Conservation (phyloP, 2,329 filamentous ascomycete genomes). For the Elsinoe arachidis region DNA sequence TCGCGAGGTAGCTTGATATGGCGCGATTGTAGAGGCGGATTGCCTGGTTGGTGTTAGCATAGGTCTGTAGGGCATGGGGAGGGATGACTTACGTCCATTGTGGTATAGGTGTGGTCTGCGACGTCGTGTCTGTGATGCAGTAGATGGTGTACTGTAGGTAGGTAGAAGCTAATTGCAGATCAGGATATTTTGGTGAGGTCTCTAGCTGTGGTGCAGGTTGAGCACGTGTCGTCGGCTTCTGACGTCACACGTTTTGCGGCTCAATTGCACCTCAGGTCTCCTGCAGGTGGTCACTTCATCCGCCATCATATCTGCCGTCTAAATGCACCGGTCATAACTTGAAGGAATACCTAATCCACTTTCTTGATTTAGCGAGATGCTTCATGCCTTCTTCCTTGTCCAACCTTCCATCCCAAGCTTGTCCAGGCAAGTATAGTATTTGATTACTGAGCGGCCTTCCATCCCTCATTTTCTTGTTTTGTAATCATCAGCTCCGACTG, state of each 20-base stretch:
- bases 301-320: background rate
- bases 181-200: background rate
- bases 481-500: background rate
- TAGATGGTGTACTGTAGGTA: too few species aligned
- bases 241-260: background rate
- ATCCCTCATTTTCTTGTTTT: slow-evolving; percentile 3
- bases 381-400: too few species aligned
- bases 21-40: slow-evolving; percentile 37
- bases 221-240: background rate
- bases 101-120: too few species aligned
- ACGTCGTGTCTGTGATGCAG: too few species aligned
- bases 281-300: background rate
- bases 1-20: slow-evolving; percentile 32
- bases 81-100: background rate
- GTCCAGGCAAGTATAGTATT: background rate
- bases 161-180: background rate
- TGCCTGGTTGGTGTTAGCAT: slow-evolving; percentile 24
- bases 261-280: background rate
- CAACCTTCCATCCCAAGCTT: background rate
- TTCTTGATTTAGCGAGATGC: too few species aligned
- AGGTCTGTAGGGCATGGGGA: background rate
- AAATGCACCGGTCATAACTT: background rate
- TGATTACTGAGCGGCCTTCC: background rate
- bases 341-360: too few species aligned
- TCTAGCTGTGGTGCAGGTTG: background rate